Evolutionary conservation across 805 yeast species (phyloP).

Genomic region (Ogataea corticis): DNA sequence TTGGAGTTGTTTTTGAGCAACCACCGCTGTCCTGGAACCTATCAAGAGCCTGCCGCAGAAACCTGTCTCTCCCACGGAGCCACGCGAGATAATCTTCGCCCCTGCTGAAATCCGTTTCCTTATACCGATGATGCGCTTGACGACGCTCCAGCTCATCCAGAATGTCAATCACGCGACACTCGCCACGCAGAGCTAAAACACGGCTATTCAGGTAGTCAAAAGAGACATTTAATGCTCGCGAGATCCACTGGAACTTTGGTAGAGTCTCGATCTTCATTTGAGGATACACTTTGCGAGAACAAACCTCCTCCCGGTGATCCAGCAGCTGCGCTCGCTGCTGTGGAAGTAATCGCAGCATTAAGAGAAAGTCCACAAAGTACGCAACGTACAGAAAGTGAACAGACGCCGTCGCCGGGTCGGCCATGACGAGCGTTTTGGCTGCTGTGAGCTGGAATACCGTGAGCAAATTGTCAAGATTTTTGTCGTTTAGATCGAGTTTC

Average conservation of each 20-base stretch:
- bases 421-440: slow-evolving; percentile 12
- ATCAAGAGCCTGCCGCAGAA: slow-evolving; percentile 15
- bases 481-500: slow-evolving; percentile 7
- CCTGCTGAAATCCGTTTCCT: slow-evolving; percentile 13
- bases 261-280: slow-evolving; percentile 12
- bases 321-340: slow-evolving; percentile 10
- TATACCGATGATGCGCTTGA: slow-evolving; percentile 6
- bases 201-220: slow-evolving; percentile 14
- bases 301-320: slow-evolving; percentile 5
- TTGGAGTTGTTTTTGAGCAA: slow-evolving; percentile 5
- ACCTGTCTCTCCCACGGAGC: slow-evolving; percentile 15
- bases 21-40: slow-evolving; percentile 15
- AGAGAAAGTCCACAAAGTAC: slow-evolving; percentile 19
- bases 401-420: slow-evolving; percentile 14
- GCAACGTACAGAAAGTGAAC: slow-evolving; percentile 16
- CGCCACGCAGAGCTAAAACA: slow-evolving; percentile 18
- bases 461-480: slow-evolving; percentile 10
- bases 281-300: slow-evolving; percentile 16
- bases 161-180: slow-evolving; percentile 18
- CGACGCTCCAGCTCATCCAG: slow-evolving; percentile 14
- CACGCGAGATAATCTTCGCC: slow-evolving; percentile 12
- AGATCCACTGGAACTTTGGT: slow-evolving; percentile 17
- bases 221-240: slow-evolving; percentile 16
- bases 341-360: slow-evolving; percentile 6
- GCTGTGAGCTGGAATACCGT: slow-evolving; percentile 14